Percentiles rank a stretch among this genome's conserved stretches.
Conservation (phyloP, 495 filamentous ascomycete genomes). For the Trichoderma gamsii region DNA sequence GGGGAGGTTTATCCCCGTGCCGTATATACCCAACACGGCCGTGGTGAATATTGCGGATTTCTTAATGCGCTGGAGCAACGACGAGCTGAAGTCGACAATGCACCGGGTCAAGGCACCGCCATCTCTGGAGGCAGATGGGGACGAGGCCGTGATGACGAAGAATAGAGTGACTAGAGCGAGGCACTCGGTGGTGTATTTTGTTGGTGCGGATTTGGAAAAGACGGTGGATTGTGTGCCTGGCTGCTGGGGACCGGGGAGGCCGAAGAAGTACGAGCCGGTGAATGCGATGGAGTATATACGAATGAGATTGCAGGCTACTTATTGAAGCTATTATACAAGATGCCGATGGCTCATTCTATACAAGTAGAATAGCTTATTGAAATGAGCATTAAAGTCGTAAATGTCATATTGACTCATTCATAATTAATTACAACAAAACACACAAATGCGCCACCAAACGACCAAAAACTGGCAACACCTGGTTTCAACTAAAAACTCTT, state of each 20-base stretch:
- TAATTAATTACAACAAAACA: no score
- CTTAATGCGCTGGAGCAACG: conserved; percentile 17
- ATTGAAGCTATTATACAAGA: neutral
- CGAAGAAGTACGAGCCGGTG: conserved; percentile 13
- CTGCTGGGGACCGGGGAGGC: neutral
- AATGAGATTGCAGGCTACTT: conserved; percentile 1
- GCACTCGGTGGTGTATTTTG: conserved; percentile 4
- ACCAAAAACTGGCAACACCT: neutral
- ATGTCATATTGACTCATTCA: neutral
- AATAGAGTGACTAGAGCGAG: neutral
- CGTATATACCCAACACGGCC: conserved; percentile 5
- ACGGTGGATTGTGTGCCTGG: conserved; percentile 2
- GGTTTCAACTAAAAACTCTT: neutral
- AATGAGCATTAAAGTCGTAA: neutral
- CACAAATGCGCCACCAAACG: neutral
- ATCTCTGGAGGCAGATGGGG: neutral
- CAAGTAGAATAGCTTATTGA: neutral
- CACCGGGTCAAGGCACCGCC: conserved; percentile 13
- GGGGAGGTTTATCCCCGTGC: neutral
- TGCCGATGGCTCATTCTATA: neutral
- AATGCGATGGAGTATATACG: neutral
- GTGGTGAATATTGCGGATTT: conserved; percentile 46
- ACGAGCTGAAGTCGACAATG: conserved; percentile 8
- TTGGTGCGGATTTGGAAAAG: neutral
- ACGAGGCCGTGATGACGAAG: neutral